These are phyloP conservation scores for Xylaria polymorpha DNA, from an alignment of 2,329 filamentous ascomycete genomes.

Conservation along the genomic window DNA sequence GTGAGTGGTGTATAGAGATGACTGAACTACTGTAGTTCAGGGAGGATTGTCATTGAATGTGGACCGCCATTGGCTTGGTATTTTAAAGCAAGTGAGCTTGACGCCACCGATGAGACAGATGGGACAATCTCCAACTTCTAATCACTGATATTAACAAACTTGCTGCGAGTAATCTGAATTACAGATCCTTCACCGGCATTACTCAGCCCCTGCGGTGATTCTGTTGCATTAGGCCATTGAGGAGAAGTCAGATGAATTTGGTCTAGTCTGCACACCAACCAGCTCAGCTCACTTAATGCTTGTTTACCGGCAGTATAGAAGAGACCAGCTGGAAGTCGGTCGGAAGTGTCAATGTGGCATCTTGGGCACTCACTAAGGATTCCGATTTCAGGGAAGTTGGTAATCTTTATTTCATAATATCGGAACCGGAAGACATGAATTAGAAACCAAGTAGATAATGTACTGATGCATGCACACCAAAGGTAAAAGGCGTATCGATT, in stretches of 20 bases:
- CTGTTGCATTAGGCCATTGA: neutral
- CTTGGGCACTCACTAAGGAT: neutral
- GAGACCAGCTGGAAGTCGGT: neutral
- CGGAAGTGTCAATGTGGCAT: neutral
- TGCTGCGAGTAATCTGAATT: neutral
- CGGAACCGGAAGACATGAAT: constrained; percentile 9
- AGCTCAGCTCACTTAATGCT: neutral
- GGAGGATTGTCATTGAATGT: neutral
- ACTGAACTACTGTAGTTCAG: neutral
- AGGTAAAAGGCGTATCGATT: constrained; percentile 7
- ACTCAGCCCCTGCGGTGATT: neutral
- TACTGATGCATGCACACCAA: neutral
- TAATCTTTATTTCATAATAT: neutral
- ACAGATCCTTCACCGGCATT: neutral
- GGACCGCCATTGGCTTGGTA: neutral
- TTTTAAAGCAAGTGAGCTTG: neutral
- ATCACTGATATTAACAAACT: neutral
- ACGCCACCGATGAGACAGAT: neutral
- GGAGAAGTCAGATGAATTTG: neutral
- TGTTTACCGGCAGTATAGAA: neutral
- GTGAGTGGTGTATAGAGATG: neutral
- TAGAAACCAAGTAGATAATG: neutral
- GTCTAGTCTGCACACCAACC: neutral
- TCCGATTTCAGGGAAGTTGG: neutral
- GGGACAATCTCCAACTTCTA: neutral